Percentiles rank a stretch among this genome's conserved stretches.
Evolutionary conservation across 495 filamentous ascomycete species (phyloP).

Genomic region (Penicillium malachiteum): DNA sequence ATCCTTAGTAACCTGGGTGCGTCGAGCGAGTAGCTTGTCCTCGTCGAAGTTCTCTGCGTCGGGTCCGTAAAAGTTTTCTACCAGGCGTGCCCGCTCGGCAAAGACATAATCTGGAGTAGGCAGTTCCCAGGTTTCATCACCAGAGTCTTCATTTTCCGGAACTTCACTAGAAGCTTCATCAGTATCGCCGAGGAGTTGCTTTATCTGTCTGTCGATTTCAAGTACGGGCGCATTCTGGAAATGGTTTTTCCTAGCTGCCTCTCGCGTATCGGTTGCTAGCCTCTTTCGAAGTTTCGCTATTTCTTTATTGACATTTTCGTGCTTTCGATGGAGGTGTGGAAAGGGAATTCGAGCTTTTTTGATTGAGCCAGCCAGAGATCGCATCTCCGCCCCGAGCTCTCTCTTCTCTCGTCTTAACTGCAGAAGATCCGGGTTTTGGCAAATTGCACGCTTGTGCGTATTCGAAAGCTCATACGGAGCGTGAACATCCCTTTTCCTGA

Average conservation of each 20-base stretch:
- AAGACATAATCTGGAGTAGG: slow-evolving; percentile 26
- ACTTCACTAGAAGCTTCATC: slow-evolving; percentile 14
- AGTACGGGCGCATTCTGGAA: slow-evolving; percentile 25
- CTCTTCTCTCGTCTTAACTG: slow-evolving; percentile 28
- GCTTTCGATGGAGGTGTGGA: slow-evolving; percentile 25
- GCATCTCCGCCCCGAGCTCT: slow-evolving; percentile 30
- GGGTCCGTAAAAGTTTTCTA: slow-evolving; percentile 31
- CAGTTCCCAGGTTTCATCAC: slow-evolving; percentile 21
- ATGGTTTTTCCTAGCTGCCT: slow-evolving; percentile 32
- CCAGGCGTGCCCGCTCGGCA: slow-evolving; percentile 23
- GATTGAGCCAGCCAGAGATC: slow-evolving; percentile 26
- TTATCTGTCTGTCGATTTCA: slow-evolving; percentile 29
- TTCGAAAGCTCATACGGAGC: slow-evolving; percentile 28
- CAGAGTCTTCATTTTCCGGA: slow-evolving; percentile 17
- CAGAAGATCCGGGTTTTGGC: slow-evolving; percentile 21
- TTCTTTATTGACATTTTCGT: slow-evolving; percentile 21
- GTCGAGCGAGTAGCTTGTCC: slow-evolving; percentile 24
- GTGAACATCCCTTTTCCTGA: slow-evolving; percentile 25
- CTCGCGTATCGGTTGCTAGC: slow-evolving; percentile 18
- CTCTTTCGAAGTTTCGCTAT: slow-evolving; percentile 24
- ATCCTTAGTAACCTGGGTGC: slow-evolving; percentile 32
- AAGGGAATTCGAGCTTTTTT: slow-evolving; percentile 22
- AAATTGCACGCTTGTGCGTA: slow-evolving; percentile 22
- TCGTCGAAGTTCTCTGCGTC: slow-evolving; percentile 25
- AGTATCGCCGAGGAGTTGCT: slow-evolving; percentile 23